A percentile compares a stretch with the other conserved stretches of the same genome.
Conservation (phyloP, 2,329 filamentous ascomycete species). For the Eurotiales sp. region DNA sequence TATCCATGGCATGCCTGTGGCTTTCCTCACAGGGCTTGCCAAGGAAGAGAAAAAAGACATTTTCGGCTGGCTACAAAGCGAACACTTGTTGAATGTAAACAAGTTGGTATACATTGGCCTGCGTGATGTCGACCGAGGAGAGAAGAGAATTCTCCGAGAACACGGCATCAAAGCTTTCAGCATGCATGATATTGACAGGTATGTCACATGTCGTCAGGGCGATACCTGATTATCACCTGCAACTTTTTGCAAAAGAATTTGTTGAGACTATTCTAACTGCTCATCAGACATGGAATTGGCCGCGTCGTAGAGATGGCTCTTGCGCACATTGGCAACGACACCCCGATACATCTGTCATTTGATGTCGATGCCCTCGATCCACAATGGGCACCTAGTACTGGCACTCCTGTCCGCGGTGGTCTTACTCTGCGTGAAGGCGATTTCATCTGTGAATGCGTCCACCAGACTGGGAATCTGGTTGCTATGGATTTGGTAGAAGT, state of each 20-base stretch:
- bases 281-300: slow-evolving; percentile 76
- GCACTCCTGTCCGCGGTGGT: slow-evolving; percentile 89
- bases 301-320: slow-evolving; percentile 98
- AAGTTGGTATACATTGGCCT: slow-evolving; percentile 98
- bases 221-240: no score
- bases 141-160: slow-evolving; percentile 88
- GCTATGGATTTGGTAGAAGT: slow-evolving; percentile 82
- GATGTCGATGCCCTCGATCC: slow-evolving; percentile 96
- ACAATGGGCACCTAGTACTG: slow-evolving; percentile 92
- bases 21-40: slow-evolving; percentile 83
- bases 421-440: slow-evolving; percentile 92
- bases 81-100: slow-evolving; percentile 58
- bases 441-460: slow-evolving; percentile 87
- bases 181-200: slow-evolving; percentile 97
- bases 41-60: slow-evolving; percentile 70
- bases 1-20: slow-evolving; percentile 96
- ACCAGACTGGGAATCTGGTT: slow-evolving; percentile 72
- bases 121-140: slow-evolving; percentile 84
- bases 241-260: no score
- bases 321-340: slow-evolving; percentile 88
- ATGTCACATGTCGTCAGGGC: slow-evolving; percentile 27
- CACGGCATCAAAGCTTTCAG: slow-evolving; percentile 92
- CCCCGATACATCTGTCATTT: slow-evolving; percentile 94
- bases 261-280: not conserved
- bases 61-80: slow-evolving; percentile 82